phyloP scores from a whole-genome alignment of 805 yeast species.

The Kuraishia borneana region DNA sequence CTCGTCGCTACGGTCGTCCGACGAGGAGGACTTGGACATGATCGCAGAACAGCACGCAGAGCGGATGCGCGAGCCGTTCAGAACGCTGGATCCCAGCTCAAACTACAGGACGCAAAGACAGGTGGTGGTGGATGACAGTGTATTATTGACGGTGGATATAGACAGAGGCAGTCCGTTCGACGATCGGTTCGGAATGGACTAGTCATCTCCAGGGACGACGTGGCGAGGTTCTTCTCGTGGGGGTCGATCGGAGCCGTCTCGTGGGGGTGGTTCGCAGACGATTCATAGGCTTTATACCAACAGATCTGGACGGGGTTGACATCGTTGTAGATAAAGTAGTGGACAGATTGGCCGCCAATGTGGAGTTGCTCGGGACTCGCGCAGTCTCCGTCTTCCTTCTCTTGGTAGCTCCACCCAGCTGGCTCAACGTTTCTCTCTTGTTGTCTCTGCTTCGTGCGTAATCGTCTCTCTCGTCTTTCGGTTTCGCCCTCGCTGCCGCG shows the following conservation, averaged over 20 bases:
- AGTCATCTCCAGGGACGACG: too few species aligned
- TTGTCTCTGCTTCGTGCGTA: neutral
- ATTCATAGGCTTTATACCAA: too few species aligned
- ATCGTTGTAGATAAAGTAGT: too few species aligned
- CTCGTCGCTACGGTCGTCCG: neutral
- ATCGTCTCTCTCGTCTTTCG: neutral
- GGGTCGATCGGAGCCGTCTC: too few species aligned
- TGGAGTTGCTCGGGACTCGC: too few species aligned
- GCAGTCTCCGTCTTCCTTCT: constrained; percentile 1
- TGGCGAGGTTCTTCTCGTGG: too few species aligned
- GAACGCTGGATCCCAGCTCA: neutral
- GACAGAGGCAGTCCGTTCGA: constrained; percentile 2
- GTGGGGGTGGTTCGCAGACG: too few species aligned
- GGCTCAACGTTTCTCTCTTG: neutral
- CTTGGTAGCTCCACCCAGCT: constrained; percentile 1
- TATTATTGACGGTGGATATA: constrained; percentile 1
- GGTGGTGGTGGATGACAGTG: neutral
- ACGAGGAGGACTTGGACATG: constrained; percentile 2
- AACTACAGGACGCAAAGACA: too few species aligned
- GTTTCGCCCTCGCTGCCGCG: constrained; percentile 21
- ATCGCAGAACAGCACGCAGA: constrained; percentile 1
- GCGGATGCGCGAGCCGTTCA: neutral
- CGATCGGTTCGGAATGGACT: neutral
- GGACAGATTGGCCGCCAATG: too few species aligned
- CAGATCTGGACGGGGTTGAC: too few species aligned